phyloP scores from a whole-genome alignment of 106 monocot species.

The Allium fistulosum region DNA sequence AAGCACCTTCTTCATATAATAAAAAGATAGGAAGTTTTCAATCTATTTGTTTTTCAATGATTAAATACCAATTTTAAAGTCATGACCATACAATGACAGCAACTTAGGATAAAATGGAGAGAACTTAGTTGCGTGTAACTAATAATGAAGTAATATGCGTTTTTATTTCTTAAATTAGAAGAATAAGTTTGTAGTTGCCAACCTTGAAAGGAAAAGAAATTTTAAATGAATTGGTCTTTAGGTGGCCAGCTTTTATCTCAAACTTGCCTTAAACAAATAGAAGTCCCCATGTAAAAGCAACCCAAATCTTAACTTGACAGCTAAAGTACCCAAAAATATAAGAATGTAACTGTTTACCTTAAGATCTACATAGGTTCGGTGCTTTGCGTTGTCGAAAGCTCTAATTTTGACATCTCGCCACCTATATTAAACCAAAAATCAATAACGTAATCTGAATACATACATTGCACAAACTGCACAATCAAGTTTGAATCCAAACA shows the following conservation, averaged over 20 bases:
- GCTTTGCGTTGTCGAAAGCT: conserved; percentile 82
- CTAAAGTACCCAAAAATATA: not conserved
- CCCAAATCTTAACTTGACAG: conserved; percentile 1
- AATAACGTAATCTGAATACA: not conserved
- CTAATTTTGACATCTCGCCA: conserved; percentile 95
- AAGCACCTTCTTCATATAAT: not conserved
- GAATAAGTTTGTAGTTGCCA: conserved; percentile 5
- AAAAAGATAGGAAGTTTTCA: not conserved
- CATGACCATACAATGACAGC: too few species aligned
- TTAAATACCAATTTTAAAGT: not conserved
- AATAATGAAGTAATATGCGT: not conserved
- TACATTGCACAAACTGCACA: not conserved
- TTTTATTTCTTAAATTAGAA: not conserved
- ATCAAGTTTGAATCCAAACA: not conserved
- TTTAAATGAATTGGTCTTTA: conserved; percentile 6
- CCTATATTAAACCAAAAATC: conserved; percentile 31
- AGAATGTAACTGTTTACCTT: conserved; percentile 47
- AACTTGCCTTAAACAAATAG: not conserved
- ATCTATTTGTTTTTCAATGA: not conserved
- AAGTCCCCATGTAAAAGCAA: not conserved
- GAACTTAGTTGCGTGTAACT: not conserved
- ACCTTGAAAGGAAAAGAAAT: conserved; percentile 3
- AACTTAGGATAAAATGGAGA: too few species aligned
- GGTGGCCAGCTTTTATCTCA: conserved; percentile 2
- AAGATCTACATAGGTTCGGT: conserved; percentile 94